Conservation (phyloP, 345 rosid species). For the Mercurialis annua region DNA sequence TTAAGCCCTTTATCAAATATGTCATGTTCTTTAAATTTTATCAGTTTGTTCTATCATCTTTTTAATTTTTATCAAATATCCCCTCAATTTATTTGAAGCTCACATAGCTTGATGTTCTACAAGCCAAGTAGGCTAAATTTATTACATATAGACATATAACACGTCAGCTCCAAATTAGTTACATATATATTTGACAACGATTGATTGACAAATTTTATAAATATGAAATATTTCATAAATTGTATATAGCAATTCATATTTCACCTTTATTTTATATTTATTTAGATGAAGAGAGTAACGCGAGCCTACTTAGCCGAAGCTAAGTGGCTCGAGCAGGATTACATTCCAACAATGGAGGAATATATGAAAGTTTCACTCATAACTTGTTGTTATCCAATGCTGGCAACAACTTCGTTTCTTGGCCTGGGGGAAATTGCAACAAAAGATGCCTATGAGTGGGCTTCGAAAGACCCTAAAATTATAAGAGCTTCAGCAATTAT, state of each 20-base stretch:
- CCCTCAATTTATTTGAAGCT: no score
- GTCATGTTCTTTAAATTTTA: no score
- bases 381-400: background rate
- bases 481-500: conserved; percentile 5
- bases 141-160: no score
- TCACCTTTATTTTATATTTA: background rate
- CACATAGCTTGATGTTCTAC: no score
- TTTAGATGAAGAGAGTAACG: background rate
- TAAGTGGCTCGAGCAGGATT: background rate
- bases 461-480: conserved; percentile 9
- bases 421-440: conserved; percentile 22
- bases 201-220: no score
- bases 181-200: no score
- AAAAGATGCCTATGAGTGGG: conserved; percentile 24
- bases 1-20: no score
- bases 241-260: background rate
- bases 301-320: conserved; percentile 1
- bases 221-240: no score
- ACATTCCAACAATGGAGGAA: conserved; percentile 20
- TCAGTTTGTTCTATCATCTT: no score
- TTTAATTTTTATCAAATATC: no score
- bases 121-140: no score
- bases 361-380: background rate
- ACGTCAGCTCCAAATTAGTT: no score
- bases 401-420: background rate